Conservation (phyloP, 2,329 filamentous ascomycete species). For the Stromatinia cepivora region DNA sequence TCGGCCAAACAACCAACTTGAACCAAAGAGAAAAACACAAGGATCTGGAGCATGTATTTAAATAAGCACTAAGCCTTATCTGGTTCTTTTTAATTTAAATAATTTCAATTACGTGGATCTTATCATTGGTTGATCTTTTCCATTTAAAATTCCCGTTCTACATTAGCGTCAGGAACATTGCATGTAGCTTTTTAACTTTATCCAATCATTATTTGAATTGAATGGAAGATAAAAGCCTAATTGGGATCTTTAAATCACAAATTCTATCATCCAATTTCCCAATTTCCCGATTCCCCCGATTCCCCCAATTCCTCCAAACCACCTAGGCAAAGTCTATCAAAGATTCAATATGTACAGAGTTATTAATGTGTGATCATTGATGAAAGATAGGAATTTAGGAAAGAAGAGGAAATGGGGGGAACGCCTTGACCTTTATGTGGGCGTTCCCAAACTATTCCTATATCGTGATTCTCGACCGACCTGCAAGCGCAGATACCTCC, state of each 20-base stretch:
- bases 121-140: slow-evolving; percentile 20
- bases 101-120: not conserved
- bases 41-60: not conserved
- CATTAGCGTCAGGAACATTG: slow-evolving; percentile 30
- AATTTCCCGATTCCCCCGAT: no score
- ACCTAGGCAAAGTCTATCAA: slow-evolving; percentile 5
- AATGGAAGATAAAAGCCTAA: slow-evolving; percentile 5
- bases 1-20: not conserved
- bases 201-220: slow-evolving; percentile 9
- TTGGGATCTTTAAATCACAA: slow-evolving; percentile 2
- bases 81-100: slow-evolving; percentile 18
- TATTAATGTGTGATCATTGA: not conserved
- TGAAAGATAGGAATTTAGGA: not conserved
- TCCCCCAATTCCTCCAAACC: not conserved
- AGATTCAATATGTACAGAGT: not conserved
- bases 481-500: slow-evolving; percentile 2
- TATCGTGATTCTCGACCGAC: not conserved
- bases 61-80: slow-evolving; percentile 14
- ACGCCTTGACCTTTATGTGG: slow-evolving; percentile 3
- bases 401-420: slow-evolving; percentile 13
- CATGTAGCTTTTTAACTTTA: not conserved
- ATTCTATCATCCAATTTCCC: slow-evolving; percentile 18
- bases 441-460: not conserved
- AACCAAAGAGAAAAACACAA: slow-evolving; percentile 15
- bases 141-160: slow-evolving; percentile 19